These are phyloP conservation scores for Pseudogymnoascus verrucosus DNA, from an alignment of 2,329 filamentous ascomycete genomes.

Conservation along the genomic window DNA sequence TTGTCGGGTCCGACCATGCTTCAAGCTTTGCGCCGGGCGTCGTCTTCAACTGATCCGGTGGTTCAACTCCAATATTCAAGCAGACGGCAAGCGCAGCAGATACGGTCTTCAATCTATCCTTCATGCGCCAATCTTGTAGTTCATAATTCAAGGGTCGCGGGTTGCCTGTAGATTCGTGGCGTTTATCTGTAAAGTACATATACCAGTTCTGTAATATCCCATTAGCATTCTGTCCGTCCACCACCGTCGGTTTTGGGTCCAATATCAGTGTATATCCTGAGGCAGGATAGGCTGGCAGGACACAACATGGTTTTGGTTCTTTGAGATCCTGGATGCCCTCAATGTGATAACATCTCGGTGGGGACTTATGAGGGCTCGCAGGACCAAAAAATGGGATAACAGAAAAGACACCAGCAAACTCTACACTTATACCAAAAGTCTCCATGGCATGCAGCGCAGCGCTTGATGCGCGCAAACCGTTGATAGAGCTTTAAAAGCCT, in stretches of 20 bases:
- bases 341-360: neutral
- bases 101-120: conserved; percentile 91
- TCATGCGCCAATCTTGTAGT: conserved; percentile 94
- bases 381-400: neutral
- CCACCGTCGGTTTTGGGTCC: neutral
- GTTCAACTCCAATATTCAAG: conserved; percentile 94
- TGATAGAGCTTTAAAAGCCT: neutral
- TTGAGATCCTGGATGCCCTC: neutral
- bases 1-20: conserved; percentile 91
- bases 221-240: conserved; percentile 14
- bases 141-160: conserved; percentile 60
- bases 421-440: neutral
- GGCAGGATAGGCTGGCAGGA: neutral
- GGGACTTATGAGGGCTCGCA: neutral
- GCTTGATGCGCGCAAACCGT: neutral
- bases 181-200: conserved; percentile 99
- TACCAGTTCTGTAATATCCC: conserved; percentile 72
- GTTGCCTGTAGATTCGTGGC: conserved; percentile 88
- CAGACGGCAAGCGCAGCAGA: conserved; percentile 91
- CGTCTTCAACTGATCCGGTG: conserved; percentile 93
- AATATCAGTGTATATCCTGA: neutral
- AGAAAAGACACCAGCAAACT: neutral
- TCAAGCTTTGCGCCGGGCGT: conserved; percentile 88
- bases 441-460: neutral
- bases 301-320: neutral